A percentile compares a stretch with the other conserved stretches of the same genome.
phyloP scores from a whole-genome alignment of 352 stramenopile genomes.

The Elongisporangium undulatum region DNA sequence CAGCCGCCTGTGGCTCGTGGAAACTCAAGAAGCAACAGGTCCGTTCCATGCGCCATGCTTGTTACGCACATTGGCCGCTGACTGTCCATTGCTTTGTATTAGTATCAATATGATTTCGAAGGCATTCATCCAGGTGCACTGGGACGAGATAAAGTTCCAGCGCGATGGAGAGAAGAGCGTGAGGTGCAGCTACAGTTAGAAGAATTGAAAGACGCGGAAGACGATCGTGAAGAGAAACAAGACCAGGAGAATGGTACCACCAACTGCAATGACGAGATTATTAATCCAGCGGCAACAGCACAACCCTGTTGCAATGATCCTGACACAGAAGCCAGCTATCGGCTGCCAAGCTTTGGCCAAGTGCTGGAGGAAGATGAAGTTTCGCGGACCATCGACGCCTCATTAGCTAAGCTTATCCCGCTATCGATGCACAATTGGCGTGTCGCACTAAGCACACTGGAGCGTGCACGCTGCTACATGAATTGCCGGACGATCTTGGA shows the following conservation, averaged over 20 bases:
- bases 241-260: slow-evolving; percentile 3
- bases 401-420: slow-evolving; percentile 44
- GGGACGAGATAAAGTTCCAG: slow-evolving; percentile 14
- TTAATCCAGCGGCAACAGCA: neutral
- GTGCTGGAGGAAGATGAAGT: slow-evolving; percentile 79
- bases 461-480: slow-evolving; percentile 46
- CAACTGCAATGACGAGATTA: neutral
- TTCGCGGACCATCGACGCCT: slow-evolving; percentile 40
- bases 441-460: slow-evolving; percentile 47
- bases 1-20: slow-evolving; percentile 60
- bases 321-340: neutral
- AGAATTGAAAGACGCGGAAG: slow-evolving; percentile 13
- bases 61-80: slow-evolving; percentile 1
- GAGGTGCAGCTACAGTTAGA: slow-evolving; percentile 10
- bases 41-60: slow-evolving; percentile 6
- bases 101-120: slow-evolving; percentile 14
- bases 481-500: slow-evolving; percentile 49
- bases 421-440: slow-evolving; percentile 75
- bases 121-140: slow-evolving; percentile 43
- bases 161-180: slow-evolving; percentile 44
- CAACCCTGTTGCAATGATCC: neutral
- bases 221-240: slow-evolving; percentile 14
- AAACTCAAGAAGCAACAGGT: slow-evolving; percentile 49
- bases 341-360: slow-evolving; percentile 38
- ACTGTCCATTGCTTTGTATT: neutral